Evolutionary conservation across 2,329 filamentous ascomycete species (phyloP).

Genomic region (Blumeria graminis): DNA sequence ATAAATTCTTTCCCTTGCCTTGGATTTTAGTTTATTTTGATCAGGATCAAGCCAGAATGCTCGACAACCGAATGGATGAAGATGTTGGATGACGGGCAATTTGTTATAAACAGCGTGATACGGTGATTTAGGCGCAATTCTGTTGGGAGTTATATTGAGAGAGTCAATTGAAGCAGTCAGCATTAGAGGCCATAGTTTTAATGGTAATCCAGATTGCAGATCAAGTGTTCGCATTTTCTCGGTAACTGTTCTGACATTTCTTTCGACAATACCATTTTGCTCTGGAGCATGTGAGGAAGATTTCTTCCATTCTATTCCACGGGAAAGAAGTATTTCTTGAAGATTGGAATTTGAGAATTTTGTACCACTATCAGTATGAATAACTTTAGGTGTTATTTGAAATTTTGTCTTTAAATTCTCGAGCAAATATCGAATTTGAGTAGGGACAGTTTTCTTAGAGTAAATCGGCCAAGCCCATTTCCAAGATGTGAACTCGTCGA

Average conservation of each 20-base stretch:
- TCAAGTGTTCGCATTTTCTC: not conserved
- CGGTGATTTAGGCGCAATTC: not conserved
- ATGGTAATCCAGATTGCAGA: not conserved
- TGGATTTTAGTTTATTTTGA: not conserved
- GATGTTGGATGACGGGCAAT: not conserved
- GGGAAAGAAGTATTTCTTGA: not conserved
- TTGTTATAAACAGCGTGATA: not conserved
- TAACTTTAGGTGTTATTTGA: not conserved
- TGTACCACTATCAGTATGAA: not conserved
- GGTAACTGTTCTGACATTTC: not conserved
- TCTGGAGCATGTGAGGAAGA: not conserved
- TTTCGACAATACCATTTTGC: not conserved
- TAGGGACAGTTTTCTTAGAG: not conserved
- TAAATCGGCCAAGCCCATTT: slow-evolving; percentile 1
- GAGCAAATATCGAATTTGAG: not conserved
- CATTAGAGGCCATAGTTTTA: not conserved
- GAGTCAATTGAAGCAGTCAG: not conserved
- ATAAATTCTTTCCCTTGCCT: not conserved
- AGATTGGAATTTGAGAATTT: not conserved
- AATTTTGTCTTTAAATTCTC: not conserved
- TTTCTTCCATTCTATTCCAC: not conserved
- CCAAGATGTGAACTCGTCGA: not conserved
- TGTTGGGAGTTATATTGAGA: not conserved
- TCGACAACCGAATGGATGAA: not conserved
- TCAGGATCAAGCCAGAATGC: not conserved